phyloP scores from a whole-genome alignment of 2,329 filamentous ascomycete species.

The Leptodontidium sp. region DNA sequence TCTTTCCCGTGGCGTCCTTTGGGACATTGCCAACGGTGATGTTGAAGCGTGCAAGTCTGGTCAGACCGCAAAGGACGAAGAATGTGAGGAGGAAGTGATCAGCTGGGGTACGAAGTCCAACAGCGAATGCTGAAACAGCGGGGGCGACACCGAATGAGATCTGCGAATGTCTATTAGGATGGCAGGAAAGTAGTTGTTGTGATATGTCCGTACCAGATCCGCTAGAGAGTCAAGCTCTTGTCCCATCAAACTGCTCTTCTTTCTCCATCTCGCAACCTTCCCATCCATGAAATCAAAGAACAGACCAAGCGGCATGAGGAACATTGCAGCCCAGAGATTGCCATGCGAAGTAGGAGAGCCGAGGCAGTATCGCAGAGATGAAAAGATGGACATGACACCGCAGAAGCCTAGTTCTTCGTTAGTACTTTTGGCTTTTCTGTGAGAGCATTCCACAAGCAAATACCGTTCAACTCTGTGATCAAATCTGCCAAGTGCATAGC shows the following conservation, averaged over 20 bases:
- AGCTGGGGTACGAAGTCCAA: conserved; percentile 83
- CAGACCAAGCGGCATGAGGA: conserved; percentile 88
- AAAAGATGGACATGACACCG: conserved; percentile 94
- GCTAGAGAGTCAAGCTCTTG: conserved; percentile 96
- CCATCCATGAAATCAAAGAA: conserved; percentile 99
- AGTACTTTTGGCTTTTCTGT: background rate
- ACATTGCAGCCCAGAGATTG: conserved; percentile 83
- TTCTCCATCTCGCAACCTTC: conserved; percentile 93
- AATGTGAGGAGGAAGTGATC: conserved; percentile 84
- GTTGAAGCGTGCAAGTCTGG: conserved; percentile 95
- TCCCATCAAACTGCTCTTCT: conserved; percentile 97
- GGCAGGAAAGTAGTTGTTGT: background rate
- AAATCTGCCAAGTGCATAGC: conserved; percentile 82
- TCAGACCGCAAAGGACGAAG: conserved; percentile 95
- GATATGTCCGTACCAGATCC: conserved; percentile 72
- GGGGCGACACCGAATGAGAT: conserved; percentile 96
- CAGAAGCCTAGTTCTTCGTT: conserved; percentile 70
- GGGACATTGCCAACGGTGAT: conserved; percentile 90
- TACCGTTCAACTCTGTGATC: conserved; percentile 84
- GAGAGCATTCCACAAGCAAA: background rate
- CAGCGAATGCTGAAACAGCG: conserved; percentile 84
- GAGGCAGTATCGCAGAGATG: conserved; percentile 91
- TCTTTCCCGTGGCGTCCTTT: conserved; percentile 91
- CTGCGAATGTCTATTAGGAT: conserved; percentile 54
- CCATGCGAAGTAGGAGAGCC: conserved; percentile 69